phyloP scores from a whole-genome alignment of 2,329 filamentous ascomycete genomes.

The Xylogone sp. region DNA sequence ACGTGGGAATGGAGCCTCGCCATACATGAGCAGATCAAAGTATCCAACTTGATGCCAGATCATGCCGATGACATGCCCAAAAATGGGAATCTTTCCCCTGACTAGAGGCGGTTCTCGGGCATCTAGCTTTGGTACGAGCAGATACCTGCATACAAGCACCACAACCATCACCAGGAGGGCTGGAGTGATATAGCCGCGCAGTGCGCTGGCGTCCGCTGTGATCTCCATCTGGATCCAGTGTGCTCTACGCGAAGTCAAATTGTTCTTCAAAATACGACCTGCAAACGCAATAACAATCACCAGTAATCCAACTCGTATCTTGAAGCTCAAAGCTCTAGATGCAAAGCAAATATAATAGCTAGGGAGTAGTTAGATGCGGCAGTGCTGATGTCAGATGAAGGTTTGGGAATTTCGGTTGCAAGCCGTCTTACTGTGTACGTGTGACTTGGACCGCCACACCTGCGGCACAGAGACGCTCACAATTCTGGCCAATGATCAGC shows the following conservation, averaged over 20 bases:
- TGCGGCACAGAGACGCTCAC: too few species aligned
- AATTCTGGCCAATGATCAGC: too few species aligned
- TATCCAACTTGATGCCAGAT: conserved; percentile 34
- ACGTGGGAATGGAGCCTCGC: not conserved
- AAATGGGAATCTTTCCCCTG: conserved; percentile 35
- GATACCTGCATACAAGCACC: not conserved
- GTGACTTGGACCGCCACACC: too few species aligned
- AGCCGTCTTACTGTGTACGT: too few species aligned
- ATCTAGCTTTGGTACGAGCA: conserved; percentile 12
- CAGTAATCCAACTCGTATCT: too few species aligned
- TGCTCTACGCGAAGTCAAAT: not conserved
- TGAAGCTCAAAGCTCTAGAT: too few species aligned
- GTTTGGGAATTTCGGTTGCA: too few species aligned
- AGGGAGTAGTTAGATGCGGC: too few species aligned
- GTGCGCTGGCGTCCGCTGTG: not conserved
- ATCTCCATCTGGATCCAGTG: not conserved
- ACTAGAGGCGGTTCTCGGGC: conserved; percentile 39
- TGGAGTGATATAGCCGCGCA: not conserved
- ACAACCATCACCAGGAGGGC: not conserved
- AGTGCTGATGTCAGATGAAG: too few species aligned
- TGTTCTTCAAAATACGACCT: too few species aligned
- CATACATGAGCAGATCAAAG: conserved; percentile 34
- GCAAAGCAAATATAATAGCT: too few species aligned
- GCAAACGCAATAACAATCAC: too few species aligned
- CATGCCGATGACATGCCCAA: conserved; percentile 44